Percentiles rank a stretch among this genome's conserved stretches.
Conservation (phyloP, 2,329 filamentous ascomycete species). For the Aspergillus udagawae region DNA sequence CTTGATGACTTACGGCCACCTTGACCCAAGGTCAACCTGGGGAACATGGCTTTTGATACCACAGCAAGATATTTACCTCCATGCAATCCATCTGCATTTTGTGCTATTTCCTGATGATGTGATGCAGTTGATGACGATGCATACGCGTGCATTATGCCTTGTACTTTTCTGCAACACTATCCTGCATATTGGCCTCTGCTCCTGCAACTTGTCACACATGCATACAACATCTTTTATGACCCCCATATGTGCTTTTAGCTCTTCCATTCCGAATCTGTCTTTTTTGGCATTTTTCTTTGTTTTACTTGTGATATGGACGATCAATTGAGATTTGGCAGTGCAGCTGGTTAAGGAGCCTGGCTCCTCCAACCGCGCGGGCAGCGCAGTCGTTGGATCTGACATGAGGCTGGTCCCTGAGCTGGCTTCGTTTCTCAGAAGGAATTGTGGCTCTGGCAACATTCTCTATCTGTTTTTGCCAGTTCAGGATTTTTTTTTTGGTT, state of each 20-base stretch:
- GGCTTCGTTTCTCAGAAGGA: neutral
- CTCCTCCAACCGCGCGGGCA: neutral
- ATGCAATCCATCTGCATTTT: constrained; percentile 19
- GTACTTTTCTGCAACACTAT: constrained; percentile 17
- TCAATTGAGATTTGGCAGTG: constrained; percentile 4
- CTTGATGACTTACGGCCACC: constrained; percentile 27
- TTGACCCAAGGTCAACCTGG: constrained; percentile 21
- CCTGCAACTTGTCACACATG: constrained; percentile 1
- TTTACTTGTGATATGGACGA: constrained; percentile 7
- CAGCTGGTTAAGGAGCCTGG: neutral
- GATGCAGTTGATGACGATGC: constrained; percentile 14
- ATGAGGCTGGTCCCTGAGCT: neutral
- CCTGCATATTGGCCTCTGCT: constrained; percentile 12
- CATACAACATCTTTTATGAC: neutral
- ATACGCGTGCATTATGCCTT: constrained; percentile 15
- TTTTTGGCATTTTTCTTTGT: constrained; percentile 2
- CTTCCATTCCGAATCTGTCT: neutral
- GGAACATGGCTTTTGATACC: constrained; percentile 17
- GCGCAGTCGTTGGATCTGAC: neutral
- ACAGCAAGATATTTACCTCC: constrained; percentile 21
- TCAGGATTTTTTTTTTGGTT: constrained; percentile 1
- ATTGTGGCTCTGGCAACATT: constrained; percentile 1
- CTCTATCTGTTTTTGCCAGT: constrained; percentile 9
- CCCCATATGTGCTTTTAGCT: constrained; percentile 10
- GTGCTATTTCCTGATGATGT: constrained; percentile 15